Base-by-base conservation (phyloP, 495 filamentous ascomycete genomes). In the Beverwykella pulmonaria region DNA sequence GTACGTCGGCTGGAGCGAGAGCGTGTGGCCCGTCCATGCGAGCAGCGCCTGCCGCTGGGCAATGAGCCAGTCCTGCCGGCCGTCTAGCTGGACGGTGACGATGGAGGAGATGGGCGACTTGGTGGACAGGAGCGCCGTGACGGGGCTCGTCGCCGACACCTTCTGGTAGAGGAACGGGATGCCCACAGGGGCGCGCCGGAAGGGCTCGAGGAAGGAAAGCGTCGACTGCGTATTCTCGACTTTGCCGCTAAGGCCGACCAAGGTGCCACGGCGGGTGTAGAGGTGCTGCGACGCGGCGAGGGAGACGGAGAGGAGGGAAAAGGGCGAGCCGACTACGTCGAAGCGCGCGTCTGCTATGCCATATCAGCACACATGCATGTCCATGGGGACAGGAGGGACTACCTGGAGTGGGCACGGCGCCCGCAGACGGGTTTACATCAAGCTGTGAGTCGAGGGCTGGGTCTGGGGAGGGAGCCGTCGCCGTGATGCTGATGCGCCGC, bases 161-260 rank as follows among this genome's bases (percentile, higher is more conserved):
- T 84, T 85, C 79, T 97, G 94, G 77, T 98, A 98, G 66, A 98
- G 82, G 77, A 98, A 98, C 6, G 94, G 94, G 36, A 97, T 86
- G 55, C 92, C 89, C 23, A 93, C 83, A 62, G 84, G 69, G 25
- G 90, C 87, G 74, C 94, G 86, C 41, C 84, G 81, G 71, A 96
- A 84, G 14, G 94, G 94, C 50, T 89, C 87, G 44, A 98, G 86
- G 55, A 96, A 79, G 59, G 92, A 95, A 65, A 98, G 82, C 2
- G 91, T 92, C 14, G 93, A 97, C 79, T 92, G 61, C 10, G 79
- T 73, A 86, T 97, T 95, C 75, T 96, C 91, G 36, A 90, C 82
- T 70, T 93, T 91, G 58, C 95, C 95, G 68, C 90, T 91, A 54
- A 98, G 81, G 23, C 90, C 92, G 36, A 98, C 92, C 47, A 98